Conservation (phyloP, 345 rosid genomes). For the Physaria fendleri region DNA sequence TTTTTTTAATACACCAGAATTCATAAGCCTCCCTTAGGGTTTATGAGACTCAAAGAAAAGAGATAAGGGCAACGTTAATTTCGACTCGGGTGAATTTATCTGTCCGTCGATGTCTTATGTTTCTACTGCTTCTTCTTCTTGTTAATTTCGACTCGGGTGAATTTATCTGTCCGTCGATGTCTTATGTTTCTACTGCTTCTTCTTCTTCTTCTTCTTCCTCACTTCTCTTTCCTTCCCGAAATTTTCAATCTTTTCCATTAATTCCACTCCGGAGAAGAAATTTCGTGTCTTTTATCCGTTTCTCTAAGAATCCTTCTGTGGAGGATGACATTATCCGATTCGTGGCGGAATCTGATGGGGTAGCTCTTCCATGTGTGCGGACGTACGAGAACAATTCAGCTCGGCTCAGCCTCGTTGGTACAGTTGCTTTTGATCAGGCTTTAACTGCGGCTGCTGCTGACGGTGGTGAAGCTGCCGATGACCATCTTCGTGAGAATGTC, state of each 20-base stretch:
- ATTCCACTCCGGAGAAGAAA: slow-evolving; percentile 5
- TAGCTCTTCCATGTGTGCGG: slow-evolving; percentile 64
- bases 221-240: slow-evolving; percentile 23
- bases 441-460: slow-evolving; percentile 88
- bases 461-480: slow-evolving; percentile 79
- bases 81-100: not conserved
- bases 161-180: slow-evolving; percentile 25
- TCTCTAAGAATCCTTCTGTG: slow-evolving; percentile 31
- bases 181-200: slow-evolving; percentile 16
- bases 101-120: slow-evolving; percentile 34
- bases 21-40: slow-evolving; percentile 23
- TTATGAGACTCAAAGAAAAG: not conserved
- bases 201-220: slow-evolving; percentile 13
- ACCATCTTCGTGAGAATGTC: slow-evolving; percentile 50
- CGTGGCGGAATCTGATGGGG: slow-evolving; percentile 53
- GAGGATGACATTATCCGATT: slow-evolving; percentile 54
- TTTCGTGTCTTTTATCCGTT: slow-evolving; percentile 21
- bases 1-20: too few relatives aligned
- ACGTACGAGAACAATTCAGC: slow-evolving; percentile 69
- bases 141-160: too few relatives aligned
- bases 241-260: slow-evolving; percentile 11
- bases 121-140: slow-evolving; percentile 13
- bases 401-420: slow-evolving; percentile 69
- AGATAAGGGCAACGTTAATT: too few relatives aligned
- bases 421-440: slow-evolving; percentile 71